Percentiles rank a stretch among this genome's conserved stretches.
These are phyloP conservation scores for Pouteria campechiana DNA, from an alignment of 179 eudicot genomes.

Conservation along the genomic window DNA sequence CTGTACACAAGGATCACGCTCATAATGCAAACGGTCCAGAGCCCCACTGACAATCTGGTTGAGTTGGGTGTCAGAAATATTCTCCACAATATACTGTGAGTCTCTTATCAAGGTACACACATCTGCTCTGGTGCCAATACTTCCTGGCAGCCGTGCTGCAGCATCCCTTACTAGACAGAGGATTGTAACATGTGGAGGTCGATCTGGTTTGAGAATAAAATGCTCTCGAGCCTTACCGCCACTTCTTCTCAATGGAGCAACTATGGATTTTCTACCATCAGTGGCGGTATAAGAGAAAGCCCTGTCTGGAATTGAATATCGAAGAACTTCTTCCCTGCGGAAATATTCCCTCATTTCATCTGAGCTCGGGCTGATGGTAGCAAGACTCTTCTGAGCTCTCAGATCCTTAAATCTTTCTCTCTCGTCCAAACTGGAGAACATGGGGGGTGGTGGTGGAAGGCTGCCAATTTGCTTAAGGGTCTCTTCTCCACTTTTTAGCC, in stretches of 20 bases:
- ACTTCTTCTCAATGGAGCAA: slow-evolving; percentile 86
- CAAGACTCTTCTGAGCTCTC: slow-evolving; percentile 75
- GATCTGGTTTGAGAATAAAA: slow-evolving; percentile 67
- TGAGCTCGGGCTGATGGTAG: slow-evolving; percentile 62
- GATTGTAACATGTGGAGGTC: slow-evolving; percentile 89
- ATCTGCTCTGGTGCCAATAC: slow-evolving; percentile 88
- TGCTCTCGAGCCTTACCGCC: slow-evolving; percentile 94
- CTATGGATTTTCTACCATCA: slow-evolving; percentile 86
- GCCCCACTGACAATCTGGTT: slow-evolving; percentile 96
- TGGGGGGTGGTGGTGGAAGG: slow-evolving; percentile 66
- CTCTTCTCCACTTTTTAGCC: slow-evolving; percentile 87
- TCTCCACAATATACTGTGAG: slow-evolving; percentile 78
- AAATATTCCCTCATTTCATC: slow-evolving; percentile 71
- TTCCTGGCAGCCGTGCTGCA: slow-evolving; percentile 83
- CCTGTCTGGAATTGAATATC: slow-evolving; percentile 79
- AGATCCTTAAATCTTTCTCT: slow-evolving; percentile 73
- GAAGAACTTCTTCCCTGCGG: slow-evolving; percentile 61
- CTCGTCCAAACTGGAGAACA: slow-evolving; percentile 48
- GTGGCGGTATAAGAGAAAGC: slow-evolving; percentile 84
- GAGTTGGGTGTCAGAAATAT: slow-evolving; percentile 58
- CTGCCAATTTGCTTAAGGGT: slow-evolving; percentile 70
- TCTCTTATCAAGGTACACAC: slow-evolving; percentile 83
- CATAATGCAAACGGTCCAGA: slow-evolving; percentile 91
- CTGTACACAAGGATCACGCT: slow-evolving; percentile 90
- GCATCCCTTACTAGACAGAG: slow-evolving; percentile 97